These are phyloP conservation scores for Ampelomyces quisqualis DNA, from an alignment of 2,329 filamentous ascomycete species.

Conservation along the genomic window DNA sequence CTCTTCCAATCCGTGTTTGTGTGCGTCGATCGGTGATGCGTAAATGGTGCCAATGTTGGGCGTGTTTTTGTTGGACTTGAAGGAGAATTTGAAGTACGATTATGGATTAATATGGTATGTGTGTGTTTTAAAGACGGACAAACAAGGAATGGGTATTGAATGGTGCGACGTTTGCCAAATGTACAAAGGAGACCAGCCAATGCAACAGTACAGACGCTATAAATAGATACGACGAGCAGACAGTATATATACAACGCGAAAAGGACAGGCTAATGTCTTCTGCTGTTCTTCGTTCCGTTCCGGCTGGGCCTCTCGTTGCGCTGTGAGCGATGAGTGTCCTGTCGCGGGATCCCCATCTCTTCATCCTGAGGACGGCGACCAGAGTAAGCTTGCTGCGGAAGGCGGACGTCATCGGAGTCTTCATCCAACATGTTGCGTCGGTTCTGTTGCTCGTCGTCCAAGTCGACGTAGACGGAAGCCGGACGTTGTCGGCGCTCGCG, in stretches of 20 bases:
- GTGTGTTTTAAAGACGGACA: no score
- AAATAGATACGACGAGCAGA: constrained; percentile 1
- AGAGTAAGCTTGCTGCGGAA: constrained; percentile 32
- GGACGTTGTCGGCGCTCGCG: constrained; percentile 40
- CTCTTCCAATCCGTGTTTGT: no score
- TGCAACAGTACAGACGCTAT: background rate
- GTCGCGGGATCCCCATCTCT: constrained; percentile 33
- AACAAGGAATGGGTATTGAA: background rate
- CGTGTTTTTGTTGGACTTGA: no score
- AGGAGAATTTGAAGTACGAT: background rate
- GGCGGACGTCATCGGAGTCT: constrained; percentile 29
- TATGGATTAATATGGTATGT: background rate
- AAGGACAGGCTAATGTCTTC: constrained; percentile 12
- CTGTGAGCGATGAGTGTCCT: constrained; percentile 23
- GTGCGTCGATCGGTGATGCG: no score
- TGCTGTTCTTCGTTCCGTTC: constrained; percentile 26
- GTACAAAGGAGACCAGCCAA: background rate
- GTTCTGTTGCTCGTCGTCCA: constrained; percentile 43
- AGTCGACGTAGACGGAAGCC: constrained; percentile 51
- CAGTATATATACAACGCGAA: background rate
- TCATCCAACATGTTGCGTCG: constrained; percentile 25
- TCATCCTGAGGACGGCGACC: constrained; percentile 31
- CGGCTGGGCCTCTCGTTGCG: constrained; percentile 26
- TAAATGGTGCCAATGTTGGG: no score
- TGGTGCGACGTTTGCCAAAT: no score